Evolutionary conservation across 805 yeast species (phyloP).

Genomic region (Lipomyces orientalis): DNA sequence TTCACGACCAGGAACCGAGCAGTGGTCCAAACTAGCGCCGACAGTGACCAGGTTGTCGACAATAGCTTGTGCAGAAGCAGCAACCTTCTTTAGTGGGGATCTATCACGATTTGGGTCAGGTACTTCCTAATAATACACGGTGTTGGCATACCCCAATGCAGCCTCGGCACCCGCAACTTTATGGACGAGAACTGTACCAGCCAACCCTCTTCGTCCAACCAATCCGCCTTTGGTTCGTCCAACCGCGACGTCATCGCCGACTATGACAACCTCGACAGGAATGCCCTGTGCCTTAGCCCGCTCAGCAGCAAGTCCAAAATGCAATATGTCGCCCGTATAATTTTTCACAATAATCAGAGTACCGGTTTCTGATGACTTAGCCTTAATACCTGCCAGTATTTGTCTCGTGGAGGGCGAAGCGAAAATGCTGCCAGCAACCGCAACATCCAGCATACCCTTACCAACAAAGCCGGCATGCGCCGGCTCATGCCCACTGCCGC

Average conservation of each 20-base stretch:
- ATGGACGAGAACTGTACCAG: constrained; percentile 87
- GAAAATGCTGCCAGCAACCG: constrained; percentile 86
- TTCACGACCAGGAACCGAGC: constrained; percentile 81
- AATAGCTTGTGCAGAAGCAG: constrained; percentile 63
- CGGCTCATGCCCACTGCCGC: constrained; percentile 97
- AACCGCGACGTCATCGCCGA: constrained; percentile 92
- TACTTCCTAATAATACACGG: too few species aligned
- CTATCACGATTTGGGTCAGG: too few species aligned
- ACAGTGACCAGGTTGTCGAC: constrained; percentile 76
- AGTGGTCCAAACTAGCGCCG: constrained; percentile 88
- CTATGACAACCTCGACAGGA: constrained; percentile 71
- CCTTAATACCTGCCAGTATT: too few species aligned
- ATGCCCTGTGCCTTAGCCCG: constrained; percentile 82
- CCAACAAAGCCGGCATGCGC: constrained; percentile 92
- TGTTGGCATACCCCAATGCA: constrained; percentile 49
- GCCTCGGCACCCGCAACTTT: constrained; percentile 80
- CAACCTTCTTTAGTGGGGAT: constrained; percentile 57
- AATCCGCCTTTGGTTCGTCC: constrained; percentile 84
- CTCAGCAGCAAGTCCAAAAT: constrained; percentile 90
- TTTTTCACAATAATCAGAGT: constrained; percentile 84
- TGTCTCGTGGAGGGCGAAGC: constrained; percentile 94
- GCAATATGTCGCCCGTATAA: constrained; percentile 92
- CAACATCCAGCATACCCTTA: constrained; percentile 79
- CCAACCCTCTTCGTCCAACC: constrained; percentile 95
- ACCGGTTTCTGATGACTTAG: too few species aligned